A percentile compares a stretch with the other conserved stretches of the same genome.
These are phyloP conservation scores for Pleurostoma richardsiae DNA, from an alignment of 2,329 filamentous ascomycete genomes.

Conservation along the genomic window DNA sequence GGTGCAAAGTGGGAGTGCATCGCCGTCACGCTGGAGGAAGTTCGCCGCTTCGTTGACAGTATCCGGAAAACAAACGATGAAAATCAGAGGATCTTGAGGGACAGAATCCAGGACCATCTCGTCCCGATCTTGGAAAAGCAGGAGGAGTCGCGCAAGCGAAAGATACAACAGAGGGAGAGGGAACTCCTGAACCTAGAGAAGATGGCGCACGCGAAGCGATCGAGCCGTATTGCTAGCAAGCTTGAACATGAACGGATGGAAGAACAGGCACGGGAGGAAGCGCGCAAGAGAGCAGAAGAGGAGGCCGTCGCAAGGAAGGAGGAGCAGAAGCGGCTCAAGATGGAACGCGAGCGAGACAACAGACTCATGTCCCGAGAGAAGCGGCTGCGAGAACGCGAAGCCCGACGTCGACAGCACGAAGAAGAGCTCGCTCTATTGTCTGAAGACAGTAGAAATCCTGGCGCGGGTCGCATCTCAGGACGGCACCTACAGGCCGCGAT, in stretches of 20 bases:
- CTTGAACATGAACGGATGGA: conserved; percentile 73
- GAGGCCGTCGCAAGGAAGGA: conserved; percentile 62
- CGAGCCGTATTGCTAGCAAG: conserved; percentile 80
- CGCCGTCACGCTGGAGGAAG: conserved; percentile 75
- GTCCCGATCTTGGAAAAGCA: conserved; percentile 80
- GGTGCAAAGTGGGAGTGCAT: conserved; percentile 88
- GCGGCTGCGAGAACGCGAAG: conserved; percentile 79
- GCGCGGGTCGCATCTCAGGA: conserved; percentile 64
- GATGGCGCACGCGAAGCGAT: conserved; percentile 89
- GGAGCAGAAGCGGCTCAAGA: conserved; percentile 51
- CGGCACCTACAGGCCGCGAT: conserved; percentile 78
- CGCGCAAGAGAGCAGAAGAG: conserved; percentile 60
- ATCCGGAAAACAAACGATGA: conserved; percentile 74
- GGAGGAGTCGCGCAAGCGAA: conserved; percentile 66
- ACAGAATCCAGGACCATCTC: conserved; percentile 70
- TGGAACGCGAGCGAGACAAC: conserved; percentile 71
- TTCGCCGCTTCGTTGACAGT: conserved; percentile 63
- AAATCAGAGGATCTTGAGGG: conserved; percentile 76
- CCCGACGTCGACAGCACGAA: conserved; percentile 76
- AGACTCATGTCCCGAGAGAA: conserved; percentile 81
- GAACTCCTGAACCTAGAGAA: conserved; percentile 80
- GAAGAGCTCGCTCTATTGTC: conserved; percentile 77
- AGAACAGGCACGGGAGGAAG: conserved; percentile 65
- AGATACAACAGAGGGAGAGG: conserved; percentile 64
- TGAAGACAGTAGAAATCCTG: conserved; percentile 62